A percentile compares a stretch with the other conserved stretches of the same genome.
phyloP scores from a whole-genome alignment of 345 rosid species.

The Eucalyptus erythrocorys region DNA sequence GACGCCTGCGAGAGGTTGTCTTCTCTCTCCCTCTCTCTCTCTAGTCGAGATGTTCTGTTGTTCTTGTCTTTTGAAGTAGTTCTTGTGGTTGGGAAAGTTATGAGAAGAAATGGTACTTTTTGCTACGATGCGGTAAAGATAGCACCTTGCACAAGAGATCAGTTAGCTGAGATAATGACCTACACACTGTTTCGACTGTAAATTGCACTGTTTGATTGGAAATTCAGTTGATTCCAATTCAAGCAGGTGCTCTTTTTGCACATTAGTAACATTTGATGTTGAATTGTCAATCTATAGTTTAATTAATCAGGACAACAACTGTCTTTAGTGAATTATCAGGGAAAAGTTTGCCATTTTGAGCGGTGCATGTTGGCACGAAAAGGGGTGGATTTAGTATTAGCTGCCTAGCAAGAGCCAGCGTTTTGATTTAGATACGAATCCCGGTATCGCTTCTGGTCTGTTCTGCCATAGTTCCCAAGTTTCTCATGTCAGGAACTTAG shows the following conservation, averaged over 20 bases:
- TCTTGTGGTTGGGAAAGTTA: background rate
- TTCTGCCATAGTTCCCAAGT: background rate
- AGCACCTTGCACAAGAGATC: background rate
- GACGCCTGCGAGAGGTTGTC: conserved; percentile 89
- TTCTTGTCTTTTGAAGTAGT: background rate
- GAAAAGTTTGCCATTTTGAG: background rate
- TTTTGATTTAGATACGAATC: background rate
- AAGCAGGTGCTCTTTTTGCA: background rate
- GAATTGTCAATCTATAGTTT: background rate
- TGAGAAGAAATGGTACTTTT: background rate
- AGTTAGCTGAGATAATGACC: background rate
- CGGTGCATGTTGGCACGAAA: background rate
- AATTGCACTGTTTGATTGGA: background rate
- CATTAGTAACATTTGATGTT: background rate
- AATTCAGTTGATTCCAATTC: background rate
- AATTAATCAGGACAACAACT: background rate
- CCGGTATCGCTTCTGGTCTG: background rate
- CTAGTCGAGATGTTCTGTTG: background rate
- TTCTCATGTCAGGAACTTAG: background rate
- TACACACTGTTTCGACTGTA: background rate
- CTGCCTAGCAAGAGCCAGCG: background rate
- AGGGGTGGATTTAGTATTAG: background rate
- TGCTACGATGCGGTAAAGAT: background rate
- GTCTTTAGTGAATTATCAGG: background rate
- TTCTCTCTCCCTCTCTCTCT: background rate